Evolutionary conservation across 129 eudicot genomes (phyloP).

Genomic region (Flaveria linearis): DNA sequence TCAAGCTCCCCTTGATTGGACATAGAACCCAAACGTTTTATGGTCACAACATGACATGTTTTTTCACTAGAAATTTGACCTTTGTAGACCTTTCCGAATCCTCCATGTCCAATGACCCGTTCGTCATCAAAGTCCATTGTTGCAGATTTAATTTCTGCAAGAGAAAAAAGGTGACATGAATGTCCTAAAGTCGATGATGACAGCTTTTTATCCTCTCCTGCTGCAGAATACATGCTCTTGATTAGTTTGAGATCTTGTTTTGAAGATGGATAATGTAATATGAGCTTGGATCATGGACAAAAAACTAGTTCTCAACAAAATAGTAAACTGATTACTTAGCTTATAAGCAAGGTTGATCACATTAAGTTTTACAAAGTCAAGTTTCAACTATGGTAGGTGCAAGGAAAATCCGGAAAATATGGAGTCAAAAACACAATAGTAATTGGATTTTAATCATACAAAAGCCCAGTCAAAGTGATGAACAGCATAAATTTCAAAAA

Average conservation of each 20-base stretch:
- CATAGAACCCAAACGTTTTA: slow-evolving; percentile 4
- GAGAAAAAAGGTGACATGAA: not conserved
- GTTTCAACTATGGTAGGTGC: not conserved
- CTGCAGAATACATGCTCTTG: not conserved
- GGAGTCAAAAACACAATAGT: too few relatives aligned
- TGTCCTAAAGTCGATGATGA: not conserved
- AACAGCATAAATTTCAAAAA: too few relatives aligned
- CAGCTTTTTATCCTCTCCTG: not conserved
- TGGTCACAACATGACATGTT: too few relatives aligned
- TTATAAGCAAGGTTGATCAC: not conserved
- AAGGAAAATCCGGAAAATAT: not conserved
- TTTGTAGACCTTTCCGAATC: not conserved
- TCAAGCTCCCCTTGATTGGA: slow-evolving; percentile 20
- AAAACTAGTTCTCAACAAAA: not conserved
- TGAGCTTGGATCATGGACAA: too few relatives aligned
- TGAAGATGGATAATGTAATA: too few relatives aligned
- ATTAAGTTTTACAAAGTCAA: not conserved
- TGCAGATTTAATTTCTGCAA: not conserved
- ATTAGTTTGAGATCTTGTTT: too few relatives aligned
- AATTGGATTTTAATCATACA: too few relatives aligned
- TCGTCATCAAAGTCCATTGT: not conserved
- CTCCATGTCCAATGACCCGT: not conserved
- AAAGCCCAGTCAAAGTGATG: too few relatives aligned
- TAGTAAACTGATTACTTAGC: not conserved
- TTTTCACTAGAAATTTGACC: too few relatives aligned